phyloP scores from a whole-genome alignment of 352 stramenopile genomes.

The Pythium diclinum region DNA sequence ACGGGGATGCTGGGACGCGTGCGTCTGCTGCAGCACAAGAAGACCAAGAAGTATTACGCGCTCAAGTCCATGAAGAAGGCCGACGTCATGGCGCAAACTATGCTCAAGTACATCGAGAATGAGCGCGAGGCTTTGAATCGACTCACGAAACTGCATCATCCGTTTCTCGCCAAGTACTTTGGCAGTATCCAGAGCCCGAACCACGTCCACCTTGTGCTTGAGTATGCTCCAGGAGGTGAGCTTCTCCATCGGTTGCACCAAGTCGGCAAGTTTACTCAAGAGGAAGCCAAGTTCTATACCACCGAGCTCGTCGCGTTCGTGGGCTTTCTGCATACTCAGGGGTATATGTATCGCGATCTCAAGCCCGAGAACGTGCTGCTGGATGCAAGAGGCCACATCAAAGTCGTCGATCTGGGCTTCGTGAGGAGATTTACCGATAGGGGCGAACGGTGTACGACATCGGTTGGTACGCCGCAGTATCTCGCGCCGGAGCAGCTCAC shows the following conservation, averaged over 20 bases:
- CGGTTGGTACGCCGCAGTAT: constrained; percentile 68
- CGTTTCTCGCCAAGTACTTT: constrained; percentile 60
- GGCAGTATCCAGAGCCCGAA: constrained; percentile 51
- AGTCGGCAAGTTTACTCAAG: constrained; percentile 46
- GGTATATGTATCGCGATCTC: constrained; percentile 84
- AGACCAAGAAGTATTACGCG: constrained; percentile 56
- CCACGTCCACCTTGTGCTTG: constrained; percentile 70
- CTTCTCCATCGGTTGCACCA: constrained; percentile 55
- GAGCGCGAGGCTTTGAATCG: constrained; percentile 47
- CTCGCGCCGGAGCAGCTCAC: constrained; percentile 75
- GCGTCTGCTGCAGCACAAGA: constrained; percentile 56
- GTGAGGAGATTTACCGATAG: constrained; percentile 35
- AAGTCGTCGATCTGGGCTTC: constrained; percentile 73
- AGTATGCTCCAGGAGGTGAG: constrained; percentile 67
- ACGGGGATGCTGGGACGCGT: constrained; percentile 76
- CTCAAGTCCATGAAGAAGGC: constrained; percentile 78
- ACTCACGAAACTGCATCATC: constrained; percentile 39
- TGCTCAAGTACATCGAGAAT: constrained; percentile 51
- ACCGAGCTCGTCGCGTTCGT: constrained; percentile 63
- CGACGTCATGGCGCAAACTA: constrained; percentile 51
- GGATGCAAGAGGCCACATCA: constrained; percentile 58
- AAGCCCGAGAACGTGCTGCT: constrained; percentile 92
- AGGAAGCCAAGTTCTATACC: constrained; percentile 80
- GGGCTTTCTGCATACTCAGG: constrained; percentile 42
- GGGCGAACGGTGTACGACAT: constrained; percentile 49